Conservation (phyloP, 2,329 filamentous ascomycete genomes). For the Pseudogymnoascus sp. region DNA sequence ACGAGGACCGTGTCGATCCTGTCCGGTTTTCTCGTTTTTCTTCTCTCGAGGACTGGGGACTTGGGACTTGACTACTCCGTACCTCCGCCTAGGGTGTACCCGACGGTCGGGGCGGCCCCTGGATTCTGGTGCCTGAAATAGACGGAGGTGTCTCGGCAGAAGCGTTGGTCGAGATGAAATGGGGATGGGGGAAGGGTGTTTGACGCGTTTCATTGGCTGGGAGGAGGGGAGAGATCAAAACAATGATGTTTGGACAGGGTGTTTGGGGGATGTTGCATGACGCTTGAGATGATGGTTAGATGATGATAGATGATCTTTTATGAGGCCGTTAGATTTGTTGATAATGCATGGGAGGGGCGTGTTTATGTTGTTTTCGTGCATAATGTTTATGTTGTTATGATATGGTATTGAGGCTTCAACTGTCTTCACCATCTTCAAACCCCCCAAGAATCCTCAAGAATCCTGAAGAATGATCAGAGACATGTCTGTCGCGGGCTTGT, state of each 20-base stretch:
- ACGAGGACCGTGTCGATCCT: neutral
- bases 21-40: neutral
- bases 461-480: neutral
- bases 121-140: constrained; percentile 5
- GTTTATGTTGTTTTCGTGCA: neutral
- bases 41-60: neutral
- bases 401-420: neutral
- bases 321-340: neutral
- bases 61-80: neutral
- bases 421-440: neutral
- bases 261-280: neutral
- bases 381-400: neutral
- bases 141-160: neutral
- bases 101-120: constrained; percentile 1
- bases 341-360: neutral
- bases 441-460: neutral
- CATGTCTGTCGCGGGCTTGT: neutral
- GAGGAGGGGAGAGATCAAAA: neutral
- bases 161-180: constrained; percentile 4
- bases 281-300: neutral
- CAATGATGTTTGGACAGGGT: constrained; percentile 3
- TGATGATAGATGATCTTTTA: neutral
- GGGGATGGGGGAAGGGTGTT: neutral
- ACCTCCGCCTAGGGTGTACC: neutral
- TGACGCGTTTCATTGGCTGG: constrained; percentile 2